Base-by-base conservation (phyloP, 345 rosid species). In the Hibiscus trionum region DNA sequence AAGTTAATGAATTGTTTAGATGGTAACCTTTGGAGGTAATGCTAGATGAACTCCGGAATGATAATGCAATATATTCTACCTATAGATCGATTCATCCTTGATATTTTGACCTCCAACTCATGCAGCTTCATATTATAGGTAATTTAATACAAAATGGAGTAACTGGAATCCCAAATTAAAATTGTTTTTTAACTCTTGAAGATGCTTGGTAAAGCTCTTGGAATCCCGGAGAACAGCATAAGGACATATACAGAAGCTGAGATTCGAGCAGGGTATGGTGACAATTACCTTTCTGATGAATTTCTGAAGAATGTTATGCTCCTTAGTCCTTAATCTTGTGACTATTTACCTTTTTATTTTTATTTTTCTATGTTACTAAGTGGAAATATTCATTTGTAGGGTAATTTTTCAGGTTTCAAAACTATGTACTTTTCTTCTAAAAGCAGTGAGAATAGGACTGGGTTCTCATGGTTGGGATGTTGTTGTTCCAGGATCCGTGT, bases 401-500 rank as follows among this genome's bases (percentile, higher is more conserved):
- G 92, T 95, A 26, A 75, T 95, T 66, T 95, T 95, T 59, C 99
- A 95, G 85, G 96, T 95, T 77, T 92, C 99, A 62, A 95, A 92
- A 82, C 88, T 95, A 37, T 89, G 97, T 79, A 87, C 97, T 46
- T 73, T 89, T 61, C 97, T 95, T 75, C 72, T 89, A 80, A 95
- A 90, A 84, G 90, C 97, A 65, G 88, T 86, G 74, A 85, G 99
- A 84, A 84, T 71, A 19, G 72, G 81, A 65, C 85, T 95, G 73
- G 91, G 90, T 70, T 92, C 93, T 77, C 90, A 90, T 64, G 99
- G 99, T 56, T 95, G 99, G 99, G 99, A 95, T 59, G 89, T 95
- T 66, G 86, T 95, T 71, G 99, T 95, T 76, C 87, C 97, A 35
- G 99, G 99, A 77, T 74, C 82, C 15, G 87, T 87, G 76, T 49